Evolutionary conservation across 2,329 filamentous ascomycete genomes (phyloP).

Genomic region (Pyrenophora graminea): DNA sequence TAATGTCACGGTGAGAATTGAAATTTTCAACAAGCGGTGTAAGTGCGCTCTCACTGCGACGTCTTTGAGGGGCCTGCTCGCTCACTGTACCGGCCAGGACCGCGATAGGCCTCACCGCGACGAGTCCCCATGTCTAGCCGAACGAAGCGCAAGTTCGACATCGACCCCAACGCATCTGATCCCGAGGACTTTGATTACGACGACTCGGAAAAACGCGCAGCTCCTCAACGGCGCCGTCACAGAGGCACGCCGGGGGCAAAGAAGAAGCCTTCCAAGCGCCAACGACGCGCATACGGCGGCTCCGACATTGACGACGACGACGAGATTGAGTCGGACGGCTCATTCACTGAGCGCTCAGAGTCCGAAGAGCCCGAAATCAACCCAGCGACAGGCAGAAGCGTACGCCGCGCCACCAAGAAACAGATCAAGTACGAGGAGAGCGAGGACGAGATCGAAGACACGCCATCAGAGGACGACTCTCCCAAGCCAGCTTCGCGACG

Average conservation of each 20-base stretch:
- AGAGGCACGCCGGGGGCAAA: conserved; percentile 32
- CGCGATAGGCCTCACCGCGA: conserved; percentile 28
- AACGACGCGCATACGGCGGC: conserved; percentile 40
- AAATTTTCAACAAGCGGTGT: conserved; percentile 28
- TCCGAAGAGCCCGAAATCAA: conserved; percentile 59
- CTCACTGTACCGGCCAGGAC: conserved; percentile 27
- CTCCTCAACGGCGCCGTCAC: conserved; percentile 39
- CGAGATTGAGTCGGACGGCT: conserved; percentile 54
- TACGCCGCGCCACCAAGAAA: conserved; percentile 61
- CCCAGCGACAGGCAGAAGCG: conserved; percentile 58
- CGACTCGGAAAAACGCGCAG: conserved; percentile 32
- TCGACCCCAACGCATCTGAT: conserved; percentile 47
- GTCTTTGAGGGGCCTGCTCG: conserved; percentile 13
- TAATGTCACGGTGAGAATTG: conserved; percentile 28
- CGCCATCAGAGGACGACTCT: conserved; percentile 40
- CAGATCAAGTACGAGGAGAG: conserved; percentile 61
- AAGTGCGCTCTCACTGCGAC: conserved; percentile 23
- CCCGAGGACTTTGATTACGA: conserved; percentile 47
- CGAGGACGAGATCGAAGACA: conserved; percentile 51
- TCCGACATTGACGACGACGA: conserved; percentile 52
- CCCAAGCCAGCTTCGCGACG: conserved; percentile 21
- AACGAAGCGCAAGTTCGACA: conserved; percentile 47
- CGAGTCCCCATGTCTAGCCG: conserved; percentile 43
- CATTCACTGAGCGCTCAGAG: conserved; percentile 45
- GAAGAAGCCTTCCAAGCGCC: conserved; percentile 40